A percentile compares a stretch with the other conserved stretches of the same genome.
These are phyloP conservation scores for Tolypocladium amazonense DNA, from an alignment of 2,329 filamentous ascomycete species.

Conservation along the genomic window DNA sequence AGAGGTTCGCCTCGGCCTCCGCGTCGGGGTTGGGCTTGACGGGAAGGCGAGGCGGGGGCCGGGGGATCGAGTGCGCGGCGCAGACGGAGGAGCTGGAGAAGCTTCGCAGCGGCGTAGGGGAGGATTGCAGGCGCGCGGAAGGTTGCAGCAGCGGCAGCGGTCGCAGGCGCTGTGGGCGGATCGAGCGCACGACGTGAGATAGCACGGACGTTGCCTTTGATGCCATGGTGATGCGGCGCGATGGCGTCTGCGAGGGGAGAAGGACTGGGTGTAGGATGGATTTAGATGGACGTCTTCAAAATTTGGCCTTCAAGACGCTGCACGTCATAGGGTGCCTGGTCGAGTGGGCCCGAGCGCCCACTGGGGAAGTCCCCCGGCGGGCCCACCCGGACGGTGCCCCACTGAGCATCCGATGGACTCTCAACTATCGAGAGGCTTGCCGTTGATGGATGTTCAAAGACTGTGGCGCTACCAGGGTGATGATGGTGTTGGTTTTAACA, in stretches of 20 bases:
- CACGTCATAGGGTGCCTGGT: background rate
- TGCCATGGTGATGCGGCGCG: slow-evolving; percentile 14
- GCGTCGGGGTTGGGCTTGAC: slow-evolving; percentile 1
- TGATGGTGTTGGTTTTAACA: no score
- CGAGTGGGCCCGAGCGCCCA: background rate
- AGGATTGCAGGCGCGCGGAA: slow-evolving; percentile 5
- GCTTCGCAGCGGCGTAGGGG: slow-evolving; percentile 1
- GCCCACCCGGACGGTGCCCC: background rate
- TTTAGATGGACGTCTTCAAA: background rate
- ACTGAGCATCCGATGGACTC: background rate
- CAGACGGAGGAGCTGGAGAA: slow-evolving; percentile 11
- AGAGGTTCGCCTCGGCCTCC: slow-evolving; percentile 3
- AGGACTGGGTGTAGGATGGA: background rate
- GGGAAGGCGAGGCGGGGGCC: slow-evolving; percentile 13
- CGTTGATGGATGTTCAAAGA: no score
- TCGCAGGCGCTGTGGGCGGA: slow-evolving; percentile 4
- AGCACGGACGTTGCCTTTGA: slow-evolving; percentile 10
- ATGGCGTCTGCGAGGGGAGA: background rate
- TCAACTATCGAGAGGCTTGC: no score
- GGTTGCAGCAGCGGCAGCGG: slow-evolving; percentile 9
- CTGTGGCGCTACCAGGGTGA: no score
- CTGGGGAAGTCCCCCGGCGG: background rate
- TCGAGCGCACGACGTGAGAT: slow-evolving; percentile 3
- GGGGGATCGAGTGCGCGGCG: slow-evolving; percentile 25
- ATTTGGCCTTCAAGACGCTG: background rate